Evolutionary conservation across 179 eudicot genomes (phyloP), one percentile per base, ranked within the genome.

Genomic region (Beta corolliflora): DNA sequence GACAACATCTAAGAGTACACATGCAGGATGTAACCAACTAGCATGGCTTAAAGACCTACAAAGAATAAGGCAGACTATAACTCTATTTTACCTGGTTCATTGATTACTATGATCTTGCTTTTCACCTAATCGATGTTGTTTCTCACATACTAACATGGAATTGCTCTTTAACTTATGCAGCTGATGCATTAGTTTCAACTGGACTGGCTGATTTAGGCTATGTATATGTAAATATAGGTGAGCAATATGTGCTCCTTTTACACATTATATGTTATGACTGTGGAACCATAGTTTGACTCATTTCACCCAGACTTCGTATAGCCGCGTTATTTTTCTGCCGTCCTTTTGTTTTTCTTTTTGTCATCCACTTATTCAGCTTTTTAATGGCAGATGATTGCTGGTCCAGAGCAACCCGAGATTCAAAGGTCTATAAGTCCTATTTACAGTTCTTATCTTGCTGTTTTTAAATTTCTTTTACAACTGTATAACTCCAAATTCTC

Each of bases 121-220:
- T 63, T 80, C 44, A 44, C 31, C n/a, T 15, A 21, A 3, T 55
- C 31, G n/a, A 46, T 66, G 60, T 31, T 65, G 45, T 9, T 61
- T 76, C 11, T 14, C 25, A 18, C 10, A 58, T 21, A 29, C 84
- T 80, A 54, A 81, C 66, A 25, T 77, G 70, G 55, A 11, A 61
- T 54, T 77, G 23, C 15, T 79, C 48, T 70, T 79, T 68, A 5
- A 8, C 31, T 10, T 48, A 83, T 82, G 76, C 95, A 96, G 99
- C 98, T 83, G 99, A 94, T 90, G 98, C 99, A 21, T 93, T 96
- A 48, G 78, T 96, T 75, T 80, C 93, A 67, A 89, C 99, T 14
- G 98, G 99, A 60, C 87, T 96, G 88, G 95, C 97, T 36, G 88
- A 86, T 84, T 82, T 94, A 78, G 99, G 99, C 7, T 96, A 94